A percentile compares a stretch with the other conserved stretches of the same genome.
phyloP scores from a whole-genome alignment of 805 yeast genomes.

The Metschnikowia vanudenii region DNA sequence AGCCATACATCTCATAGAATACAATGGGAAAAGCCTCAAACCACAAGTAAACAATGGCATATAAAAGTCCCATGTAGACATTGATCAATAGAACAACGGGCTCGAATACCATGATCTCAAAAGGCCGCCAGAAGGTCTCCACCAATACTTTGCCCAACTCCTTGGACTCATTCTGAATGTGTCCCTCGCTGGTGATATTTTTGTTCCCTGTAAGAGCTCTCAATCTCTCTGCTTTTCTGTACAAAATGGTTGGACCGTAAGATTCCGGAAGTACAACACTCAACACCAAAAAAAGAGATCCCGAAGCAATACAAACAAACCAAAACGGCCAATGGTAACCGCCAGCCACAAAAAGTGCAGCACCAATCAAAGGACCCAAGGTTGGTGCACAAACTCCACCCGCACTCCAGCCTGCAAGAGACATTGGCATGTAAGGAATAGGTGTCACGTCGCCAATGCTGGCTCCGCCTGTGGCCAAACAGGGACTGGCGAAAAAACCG shows the following conservation, averaged over 20 bases:
- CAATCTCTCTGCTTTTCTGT: conserved; percentile 17
- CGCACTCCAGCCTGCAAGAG: conserved; percentile 51
- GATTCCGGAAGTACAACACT: conserved; percentile 16
- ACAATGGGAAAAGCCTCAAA: conserved; percentile 19
- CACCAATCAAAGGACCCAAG: conserved; percentile 57
- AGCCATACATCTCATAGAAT: conserved; percentile 11
- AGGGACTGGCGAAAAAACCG: conserved; percentile 57
- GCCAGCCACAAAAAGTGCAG: conserved; percentile 37
- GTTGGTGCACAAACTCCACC: conserved; percentile 57
- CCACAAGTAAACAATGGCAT: conserved; percentile 17
- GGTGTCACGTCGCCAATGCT: conserved; percentile 49
- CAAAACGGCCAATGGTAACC: conserved; percentile 18
- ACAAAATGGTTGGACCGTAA: conserved; percentile 15
- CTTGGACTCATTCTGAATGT: conserved; percentile 12
- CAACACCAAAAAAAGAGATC: conserved; percentile 10
- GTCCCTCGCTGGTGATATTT: conserved; percentile 16
- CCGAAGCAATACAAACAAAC: conserved; percentile 15
- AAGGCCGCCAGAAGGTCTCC: conserved; percentile 17
- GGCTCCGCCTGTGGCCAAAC: conserved; percentile 61
- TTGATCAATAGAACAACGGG: conserved; percentile 17
- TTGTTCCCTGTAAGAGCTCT: conserved; percentile 15
- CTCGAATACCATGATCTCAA: conserved; percentile 13
- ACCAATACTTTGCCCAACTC: conserved; percentile 6
- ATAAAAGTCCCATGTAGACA: conserved; percentile 16
- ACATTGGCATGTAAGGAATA: conserved; percentile 43